A percentile compares a stretch with the other conserved stretches of the same genome.
phyloP scores from a whole-genome alignment of 2,329 filamentous ascomycete species.

The Fusarium ambrosium region DNA sequence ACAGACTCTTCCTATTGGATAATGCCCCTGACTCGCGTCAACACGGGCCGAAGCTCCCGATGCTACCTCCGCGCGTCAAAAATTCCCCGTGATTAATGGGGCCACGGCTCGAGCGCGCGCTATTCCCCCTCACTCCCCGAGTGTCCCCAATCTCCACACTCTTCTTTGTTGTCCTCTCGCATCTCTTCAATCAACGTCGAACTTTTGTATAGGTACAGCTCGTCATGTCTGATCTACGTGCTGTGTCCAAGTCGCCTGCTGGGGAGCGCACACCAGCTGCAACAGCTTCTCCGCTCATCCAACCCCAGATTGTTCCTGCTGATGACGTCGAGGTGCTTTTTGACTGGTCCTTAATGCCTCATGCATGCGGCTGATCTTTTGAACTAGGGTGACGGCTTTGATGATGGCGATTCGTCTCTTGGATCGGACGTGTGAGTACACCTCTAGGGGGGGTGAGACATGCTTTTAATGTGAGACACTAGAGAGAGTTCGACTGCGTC shows the following conservation, averaged over 20 bases:
- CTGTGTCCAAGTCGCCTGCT: background rate
- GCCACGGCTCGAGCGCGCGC: background rate
- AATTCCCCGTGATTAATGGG: background rate
- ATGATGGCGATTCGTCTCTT: conserved; percentile 5
- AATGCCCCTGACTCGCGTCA: background rate
- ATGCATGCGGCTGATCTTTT: background rate
- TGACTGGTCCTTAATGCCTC: background rate
- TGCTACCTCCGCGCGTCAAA: background rate
- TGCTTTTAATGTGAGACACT: background rate
- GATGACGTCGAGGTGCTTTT: background rate
- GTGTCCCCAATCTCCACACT: background rate
- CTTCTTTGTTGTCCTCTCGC: background rate
- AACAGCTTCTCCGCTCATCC: background rate
- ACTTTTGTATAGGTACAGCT: background rate
- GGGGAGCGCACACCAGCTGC: background rate
- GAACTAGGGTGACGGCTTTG: background rate
- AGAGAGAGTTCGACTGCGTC: conserved; percentile 29
- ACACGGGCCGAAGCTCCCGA: background rate
- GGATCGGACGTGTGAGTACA: background rate
- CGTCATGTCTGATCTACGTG: conserved; percentile 1
- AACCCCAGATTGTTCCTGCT: background rate
- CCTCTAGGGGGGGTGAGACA: no score
- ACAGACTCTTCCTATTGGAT: background rate
- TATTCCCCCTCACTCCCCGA: background rate
- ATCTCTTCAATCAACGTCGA: background rate